Evolutionary conservation across 495 filamentous ascomycete genomes (phyloP).

Genomic region (Penicillium mononematosum): DNA sequence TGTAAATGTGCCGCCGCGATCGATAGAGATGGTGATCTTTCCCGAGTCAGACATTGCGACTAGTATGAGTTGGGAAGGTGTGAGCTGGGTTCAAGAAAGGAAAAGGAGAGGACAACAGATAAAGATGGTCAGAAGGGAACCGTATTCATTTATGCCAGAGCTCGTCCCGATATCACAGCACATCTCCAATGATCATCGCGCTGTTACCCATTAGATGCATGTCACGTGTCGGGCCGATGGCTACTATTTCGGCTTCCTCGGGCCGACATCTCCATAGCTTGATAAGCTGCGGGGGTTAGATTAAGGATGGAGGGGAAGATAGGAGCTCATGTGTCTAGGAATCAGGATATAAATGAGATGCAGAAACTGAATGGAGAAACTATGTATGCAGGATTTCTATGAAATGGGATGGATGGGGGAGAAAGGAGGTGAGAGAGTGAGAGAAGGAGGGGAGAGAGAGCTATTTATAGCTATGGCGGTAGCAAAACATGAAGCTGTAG

Average conservation of each 20-base stretch:
- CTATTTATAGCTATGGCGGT: too few species aligned
- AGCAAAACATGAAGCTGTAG: too few species aligned
- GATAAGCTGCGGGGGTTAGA: not conserved
- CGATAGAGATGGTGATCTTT: constrained; percentile 47
- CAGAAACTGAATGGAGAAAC: too few species aligned
- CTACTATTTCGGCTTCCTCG: constrained; percentile 12
- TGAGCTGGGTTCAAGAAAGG: not conserved
- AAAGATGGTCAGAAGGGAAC: not conserved
- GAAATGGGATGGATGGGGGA: too few species aligned
- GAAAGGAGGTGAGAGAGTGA: too few species aligned
- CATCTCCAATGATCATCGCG: constrained; percentile 2
- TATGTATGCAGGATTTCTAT: too few species aligned
- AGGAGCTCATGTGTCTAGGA: not conserved
- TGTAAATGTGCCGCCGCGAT: constrained; percentile 65
- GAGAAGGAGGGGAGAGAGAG: too few species aligned
- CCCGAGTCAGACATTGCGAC: constrained; percentile 30
- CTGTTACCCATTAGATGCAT: constrained; percentile 5
- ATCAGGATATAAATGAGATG: not conserved
- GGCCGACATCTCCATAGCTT: constrained; percentile 19
- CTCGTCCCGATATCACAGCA: not conserved
- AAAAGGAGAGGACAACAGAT: not conserved
- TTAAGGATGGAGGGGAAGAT: not conserved
- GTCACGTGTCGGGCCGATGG: constrained; percentile 40
- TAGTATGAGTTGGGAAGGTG: not conserved
- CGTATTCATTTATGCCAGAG: constrained; percentile 10